phyloP scores from a whole-genome alignment of 2,329 filamentous ascomycete genomes.

The Botrytis paeoniae region DNA sequence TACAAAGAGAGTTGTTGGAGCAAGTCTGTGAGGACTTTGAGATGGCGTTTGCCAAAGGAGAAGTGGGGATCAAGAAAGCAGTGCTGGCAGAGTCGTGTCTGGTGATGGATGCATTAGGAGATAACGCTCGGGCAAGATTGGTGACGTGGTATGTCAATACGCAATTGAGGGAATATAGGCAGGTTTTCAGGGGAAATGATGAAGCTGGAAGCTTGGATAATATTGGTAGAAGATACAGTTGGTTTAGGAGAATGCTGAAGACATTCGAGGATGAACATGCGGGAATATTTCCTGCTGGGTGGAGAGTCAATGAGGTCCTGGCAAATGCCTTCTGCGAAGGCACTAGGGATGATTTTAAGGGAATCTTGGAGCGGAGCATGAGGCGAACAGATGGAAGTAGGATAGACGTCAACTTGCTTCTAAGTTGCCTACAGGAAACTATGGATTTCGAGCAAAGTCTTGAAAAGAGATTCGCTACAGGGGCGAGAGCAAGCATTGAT shows the following conservation, averaged over 20 bases:
- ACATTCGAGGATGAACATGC: slow-evolving; percentile 93
- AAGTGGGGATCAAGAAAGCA: slow-evolving; percentile 66
- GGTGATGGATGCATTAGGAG: slow-evolving; percentile 92
- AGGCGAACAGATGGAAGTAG: slow-evolving; percentile 71
- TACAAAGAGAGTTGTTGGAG: slow-evolving; percentile 89
- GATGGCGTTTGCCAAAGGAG: slow-evolving; percentile 84
- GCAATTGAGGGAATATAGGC: slow-evolving; percentile 88
- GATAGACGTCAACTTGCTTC: slow-evolving; percentile 82
- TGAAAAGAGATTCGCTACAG: slow-evolving; percentile 75
- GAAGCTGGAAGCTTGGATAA: slow-evolving; percentile 96
- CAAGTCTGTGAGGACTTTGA: slow-evolving; percentile 99
- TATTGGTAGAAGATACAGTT: slow-evolving; percentile 89
- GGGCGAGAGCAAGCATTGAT: slow-evolving; percentile 78
- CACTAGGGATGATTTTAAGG: slow-evolving; percentile 92
- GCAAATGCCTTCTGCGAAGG: slow-evolving; percentile 93
- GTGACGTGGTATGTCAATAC: slow-evolving; percentile 99
- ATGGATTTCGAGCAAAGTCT: slow-evolving; percentile 94
- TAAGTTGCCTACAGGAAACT: slow-evolving; percentile 90
- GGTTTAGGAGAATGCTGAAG: slow-evolving; percentile 95
- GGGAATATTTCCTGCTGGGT: slow-evolving; percentile 78
- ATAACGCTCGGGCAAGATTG: slow-evolving; percentile 75
- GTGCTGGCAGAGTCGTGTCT: slow-evolving; percentile 83
- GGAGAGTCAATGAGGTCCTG: slow-evolving; percentile 87
- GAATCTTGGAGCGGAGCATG: slow-evolving; percentile 85
- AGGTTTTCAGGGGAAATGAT: slow-evolving; percentile 93